These are phyloP conservation scores for Zygnema cylindricum DNA, from an alignment of 139 green algal genomes.

Conservation along the genomic window DNA sequence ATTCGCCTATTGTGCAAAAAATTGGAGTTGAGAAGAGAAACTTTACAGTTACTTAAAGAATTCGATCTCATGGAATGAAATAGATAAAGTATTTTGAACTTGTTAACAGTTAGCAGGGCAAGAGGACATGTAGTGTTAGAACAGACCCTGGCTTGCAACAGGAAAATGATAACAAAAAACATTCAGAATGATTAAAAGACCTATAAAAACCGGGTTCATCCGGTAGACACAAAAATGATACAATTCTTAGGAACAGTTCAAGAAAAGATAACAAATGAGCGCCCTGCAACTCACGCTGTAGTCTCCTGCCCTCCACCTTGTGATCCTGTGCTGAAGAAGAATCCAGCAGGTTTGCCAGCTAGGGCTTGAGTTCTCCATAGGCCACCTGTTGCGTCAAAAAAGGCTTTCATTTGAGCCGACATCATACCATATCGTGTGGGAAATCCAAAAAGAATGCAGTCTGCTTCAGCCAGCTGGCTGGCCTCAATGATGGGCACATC, in stretches of 20 bases:
- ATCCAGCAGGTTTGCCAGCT: constrained; percentile 74
- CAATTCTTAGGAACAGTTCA: too few species aligned
- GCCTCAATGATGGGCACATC: constrained; percentile 71
- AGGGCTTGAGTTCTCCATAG: constrained; percentile 72
- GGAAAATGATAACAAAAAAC: constrained; percentile 1
- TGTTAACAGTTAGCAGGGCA: too few species aligned
- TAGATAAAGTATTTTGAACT: too few species aligned
- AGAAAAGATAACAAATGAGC: too few species aligned
- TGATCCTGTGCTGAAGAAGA: constrained; percentile 69
- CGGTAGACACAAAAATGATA: too few species aligned
- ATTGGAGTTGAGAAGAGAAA: too few species aligned
- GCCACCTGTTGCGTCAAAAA: constrained; percentile 80
- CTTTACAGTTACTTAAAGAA: too few species aligned
- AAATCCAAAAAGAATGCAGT: constrained; percentile 83
- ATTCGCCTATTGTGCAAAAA: too few species aligned
- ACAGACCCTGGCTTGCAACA: not conserved
- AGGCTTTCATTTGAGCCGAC: constrained; percentile 76
- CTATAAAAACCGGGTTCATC: too few species aligned
- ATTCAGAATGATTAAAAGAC: too few species aligned
- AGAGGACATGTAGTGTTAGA: not conserved
- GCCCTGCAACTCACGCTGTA: constrained; percentile 44
- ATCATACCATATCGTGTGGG: constrained; percentile 83
- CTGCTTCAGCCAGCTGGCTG: constrained; percentile 67
- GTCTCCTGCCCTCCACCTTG: constrained; percentile 77
- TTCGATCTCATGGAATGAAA: too few species aligned